phyloP scores from a whole-genome alignment of 495 filamentous ascomycete genomes.

The Gamarada debralockiae region DNA sequence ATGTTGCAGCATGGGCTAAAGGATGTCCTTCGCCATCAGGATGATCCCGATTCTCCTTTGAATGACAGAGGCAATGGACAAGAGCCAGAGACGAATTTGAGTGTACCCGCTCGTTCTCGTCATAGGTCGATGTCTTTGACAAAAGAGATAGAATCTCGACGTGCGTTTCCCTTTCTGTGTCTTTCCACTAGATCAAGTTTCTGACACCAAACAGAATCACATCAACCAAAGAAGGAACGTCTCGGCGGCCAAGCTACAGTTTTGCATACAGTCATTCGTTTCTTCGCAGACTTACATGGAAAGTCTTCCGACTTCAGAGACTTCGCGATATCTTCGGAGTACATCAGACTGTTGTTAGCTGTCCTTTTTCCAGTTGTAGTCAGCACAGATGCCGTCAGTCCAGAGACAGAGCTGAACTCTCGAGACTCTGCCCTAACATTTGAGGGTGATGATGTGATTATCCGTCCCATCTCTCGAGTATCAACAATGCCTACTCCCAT shows the following conservation, averaged over 20 bases:
- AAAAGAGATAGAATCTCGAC: slow-evolving; percentile 45
- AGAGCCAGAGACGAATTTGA: slow-evolving; percentile 3
- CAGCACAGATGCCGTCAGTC: slow-evolving; percentile 73
- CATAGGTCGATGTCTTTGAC: slow-evolving; percentile 32
- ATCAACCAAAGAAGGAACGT: slow-evolving; percentile 40
- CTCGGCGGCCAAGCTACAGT: slow-evolving; percentile 49
- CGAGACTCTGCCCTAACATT: slow-evolving; percentile 76
- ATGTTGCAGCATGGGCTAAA: slow-evolving; percentile 85
- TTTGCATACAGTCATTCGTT: slow-evolving; percentile 70
- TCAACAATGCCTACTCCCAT: slow-evolving; percentile 48
- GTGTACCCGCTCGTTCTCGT: slow-evolving; percentile 16
- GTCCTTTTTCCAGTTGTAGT: slow-evolving; percentile 83
- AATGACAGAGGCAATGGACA: slow-evolving; percentile 10
- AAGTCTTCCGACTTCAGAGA: slow-evolving; percentile 74
- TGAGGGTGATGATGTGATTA: slow-evolving; percentile 78
- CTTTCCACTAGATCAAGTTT: not conserved
- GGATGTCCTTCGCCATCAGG: slow-evolving; percentile 57
- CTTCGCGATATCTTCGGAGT: slow-evolving; percentile 72
- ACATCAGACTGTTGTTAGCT: slow-evolving; percentile 70
- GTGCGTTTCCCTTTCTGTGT: slow-evolving; percentile 29
- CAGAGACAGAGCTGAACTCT: slow-evolving; percentile 79
- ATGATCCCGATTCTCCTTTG: slow-evolving; percentile 51
- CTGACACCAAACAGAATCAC: slow-evolving; percentile 13
- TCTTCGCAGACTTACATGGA: slow-evolving; percentile 70
- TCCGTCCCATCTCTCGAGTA: slow-evolving; percentile 64